A percentile compares a stretch with the other conserved stretches of the same genome.
These are phyloP conservation scores for Penicillium crustosum DNA, from an alignment of 2,329 filamentous ascomycete genomes.

Conservation along the genomic window DNA sequence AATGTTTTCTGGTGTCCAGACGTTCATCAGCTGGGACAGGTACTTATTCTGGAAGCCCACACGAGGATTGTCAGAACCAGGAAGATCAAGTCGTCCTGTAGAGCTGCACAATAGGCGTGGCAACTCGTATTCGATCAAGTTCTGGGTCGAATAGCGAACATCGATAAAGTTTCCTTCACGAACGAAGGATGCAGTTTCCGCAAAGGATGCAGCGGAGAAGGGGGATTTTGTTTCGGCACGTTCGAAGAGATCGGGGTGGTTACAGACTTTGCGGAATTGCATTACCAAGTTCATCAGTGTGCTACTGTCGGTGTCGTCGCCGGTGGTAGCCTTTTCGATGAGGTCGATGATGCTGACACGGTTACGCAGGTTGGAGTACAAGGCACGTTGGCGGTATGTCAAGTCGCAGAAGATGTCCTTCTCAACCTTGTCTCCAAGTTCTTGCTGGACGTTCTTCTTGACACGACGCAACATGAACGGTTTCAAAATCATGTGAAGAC, in stretches of 20 bases:
- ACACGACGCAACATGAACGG: slow-evolving; percentile 99
- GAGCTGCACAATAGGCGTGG: slow-evolving; percentile 81
- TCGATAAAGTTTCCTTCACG: slow-evolving; percentile 79
- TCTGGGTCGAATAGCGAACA: slow-evolving; percentile 85
- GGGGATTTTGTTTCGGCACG: slow-evolving; percentile 88
- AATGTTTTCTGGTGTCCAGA: slow-evolving; percentile 82
- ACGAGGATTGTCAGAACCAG: slow-evolving; percentile 68
- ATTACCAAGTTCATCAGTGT: slow-evolving; percentile 99
- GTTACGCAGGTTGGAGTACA: slow-evolving; percentile 88
- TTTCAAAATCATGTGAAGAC: slow-evolving; percentile 97
- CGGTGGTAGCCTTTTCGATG: slow-evolving; percentile 92
- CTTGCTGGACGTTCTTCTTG: slow-evolving; percentile 99
- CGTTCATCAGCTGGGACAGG: slow-evolving; percentile 79
- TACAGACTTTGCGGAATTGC: slow-evolving; percentile 99
- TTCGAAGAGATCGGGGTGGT: slow-evolving; percentile 96
- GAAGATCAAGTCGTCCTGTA: slow-evolving; percentile 70
- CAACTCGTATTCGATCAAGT: slow-evolving; percentile 77
- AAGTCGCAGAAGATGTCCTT: slow-evolving; percentile 94
- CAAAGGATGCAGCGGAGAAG: slow-evolving; percentile 79
- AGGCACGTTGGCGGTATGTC: slow-evolving; percentile 90
- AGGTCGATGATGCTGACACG: slow-evolving; percentile 99
- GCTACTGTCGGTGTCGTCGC: slow-evolving; percentile 90
- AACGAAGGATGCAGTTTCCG: slow-evolving; percentile 92
- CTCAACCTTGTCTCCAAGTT: slow-evolving; percentile 98
- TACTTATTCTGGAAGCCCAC: slow-evolving; percentile 81